Base-by-base conservation (phyloP, 176 grass and related monocot genomes). In the Oryza coarctata region DNA sequence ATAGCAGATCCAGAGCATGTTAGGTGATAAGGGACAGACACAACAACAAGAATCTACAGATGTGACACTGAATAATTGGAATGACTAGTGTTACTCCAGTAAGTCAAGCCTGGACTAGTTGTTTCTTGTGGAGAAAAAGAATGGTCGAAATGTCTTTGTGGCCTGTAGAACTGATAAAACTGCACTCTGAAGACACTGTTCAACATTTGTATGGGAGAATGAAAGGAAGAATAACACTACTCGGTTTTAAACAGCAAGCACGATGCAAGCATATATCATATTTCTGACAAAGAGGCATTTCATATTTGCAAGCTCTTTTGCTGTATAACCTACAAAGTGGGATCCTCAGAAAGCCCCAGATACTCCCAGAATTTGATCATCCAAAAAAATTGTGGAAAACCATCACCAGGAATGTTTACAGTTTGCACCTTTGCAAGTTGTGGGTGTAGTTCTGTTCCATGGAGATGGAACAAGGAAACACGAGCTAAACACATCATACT, bases 31-130 rank as follows among this genome's bases (percentile, higher is more conserved):
- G 71, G 49, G 30, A 63, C 30, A 40, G 43, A 18, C 57, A 55
- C 65, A 89, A 36, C 83, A 77, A 60, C 68, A 60, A 83, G 45
- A 33, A 86, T 70, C 45, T 68, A 68, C 68, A 83, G 80, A 87
- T 80, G 75, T 83, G 80, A 87, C 84, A 62, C n/a, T 63, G 69
- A 82, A 90, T 90, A 83, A 83, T 73, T 86, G 83, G 73, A 63
- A 38, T 73, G 67, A 29, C 45, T 20, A 30, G 41, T n/a, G 22
- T 58, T 27, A 10, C 49, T 55, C 50, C 64, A 73, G 18, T 47
- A 57, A 43, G 25, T 67, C 45, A 74, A 86, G 3, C 17, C 41
- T 68, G 45, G 44, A 66, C 10, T 43, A 57, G 66, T 60, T 36
- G 40, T 78, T 52, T 58, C 41, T 62, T 73, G 38, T 38, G 23